Evolutionary conservation across 257 asterid genomes (phyloP).

Genomic region (Anisodus tanguticus): DNA sequence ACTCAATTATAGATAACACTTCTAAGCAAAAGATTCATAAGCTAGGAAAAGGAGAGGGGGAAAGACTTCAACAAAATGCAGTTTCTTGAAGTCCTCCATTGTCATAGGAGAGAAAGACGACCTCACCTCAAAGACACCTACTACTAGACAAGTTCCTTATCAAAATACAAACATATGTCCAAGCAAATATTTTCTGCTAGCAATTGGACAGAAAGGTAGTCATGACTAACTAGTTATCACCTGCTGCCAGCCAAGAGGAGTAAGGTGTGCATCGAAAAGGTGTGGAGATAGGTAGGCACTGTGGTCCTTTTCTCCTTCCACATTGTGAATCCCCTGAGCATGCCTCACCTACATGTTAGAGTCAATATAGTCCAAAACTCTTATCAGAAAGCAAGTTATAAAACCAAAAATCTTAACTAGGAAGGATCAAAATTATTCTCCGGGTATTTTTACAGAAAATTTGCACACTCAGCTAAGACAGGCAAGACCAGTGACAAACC

Average conservation of each 20-base stretch:
- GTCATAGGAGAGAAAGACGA: neutral
- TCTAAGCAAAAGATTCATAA: constrained; percentile 19
- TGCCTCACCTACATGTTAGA: constrained; percentile 74
- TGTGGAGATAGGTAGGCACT: constrained; percentile 77
- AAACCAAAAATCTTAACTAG: neutral
- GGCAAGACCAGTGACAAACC: constrained; percentile 49
- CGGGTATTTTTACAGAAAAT: neutral
- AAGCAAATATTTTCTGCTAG: neutral
- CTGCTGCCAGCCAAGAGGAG: constrained; percentile 98
- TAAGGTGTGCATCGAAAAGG: constrained; percentile 85
- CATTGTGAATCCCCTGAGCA: constrained; percentile 96
- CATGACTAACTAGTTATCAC: constrained; percentile 41
- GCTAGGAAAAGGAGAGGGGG: neutral
- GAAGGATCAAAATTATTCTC: neutral
- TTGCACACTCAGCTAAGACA: constrained; percentile 9
- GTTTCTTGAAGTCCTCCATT: neutral
- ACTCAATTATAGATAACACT: neutral
- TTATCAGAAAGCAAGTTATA: neutral
- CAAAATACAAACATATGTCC: neutral
- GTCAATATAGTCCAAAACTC: neutral
- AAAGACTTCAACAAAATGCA: neutral
- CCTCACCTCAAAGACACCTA: neutral
- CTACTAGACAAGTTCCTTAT: neutral
- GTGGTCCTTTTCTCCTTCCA: constrained; percentile 90
- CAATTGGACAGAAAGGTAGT: neutral